Base-by-base conservation (phyloP, 495 filamentous ascomycete species). In the Paragyromitra xinjiangensis region DNA sequence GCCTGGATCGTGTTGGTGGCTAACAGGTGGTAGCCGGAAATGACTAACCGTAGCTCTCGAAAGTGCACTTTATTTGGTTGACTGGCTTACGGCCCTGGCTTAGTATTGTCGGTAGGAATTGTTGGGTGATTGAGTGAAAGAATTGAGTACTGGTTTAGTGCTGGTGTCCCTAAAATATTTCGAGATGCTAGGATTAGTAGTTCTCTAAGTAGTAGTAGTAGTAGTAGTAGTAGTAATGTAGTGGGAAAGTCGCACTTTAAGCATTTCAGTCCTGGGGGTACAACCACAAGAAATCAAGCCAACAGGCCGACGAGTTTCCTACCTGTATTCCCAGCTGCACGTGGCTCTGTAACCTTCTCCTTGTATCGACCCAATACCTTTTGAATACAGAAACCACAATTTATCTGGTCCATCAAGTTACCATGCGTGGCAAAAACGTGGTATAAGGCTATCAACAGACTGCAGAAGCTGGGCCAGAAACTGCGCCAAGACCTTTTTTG, bases 11-110 rank as follows among this genome's bases (percentile, higher is more conserved):
- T 22, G 16, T 69, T 58, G 37, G 50, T 29, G 34, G 14, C 64
- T n/a, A 19, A 22, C n/a, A 1, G 14, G 16, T 14, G 65, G 29
- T 9, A 14, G 26, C 6, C 12, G 7, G 14, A 37, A 14, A 42
- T 34, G 44, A 58, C 66, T 72, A 9, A 74, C 65, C 72, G 67
- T 68, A 74, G 50, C 71, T 66, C 4, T 58, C 51, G 66, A 74
- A 74, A 55, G 4, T 6, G 11, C 71, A 74, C 14, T 72, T 72
- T 12, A 55, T 73, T 8, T 74, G 65, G 1, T 48, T 48, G 11
- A 74, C 65, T 40, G 71, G 45, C 39, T 72, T 66, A 11, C 71
- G 73, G 16, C 34, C 66, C 66, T 37, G 73, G 51, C 42, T 51
- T 14, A 44, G 39, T 14, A 58, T 37, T 37, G 11, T 39, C 12